Base-by-base conservation (phyloP, 163 green algal genomes). In the Scenedesmus sp. region DNA sequence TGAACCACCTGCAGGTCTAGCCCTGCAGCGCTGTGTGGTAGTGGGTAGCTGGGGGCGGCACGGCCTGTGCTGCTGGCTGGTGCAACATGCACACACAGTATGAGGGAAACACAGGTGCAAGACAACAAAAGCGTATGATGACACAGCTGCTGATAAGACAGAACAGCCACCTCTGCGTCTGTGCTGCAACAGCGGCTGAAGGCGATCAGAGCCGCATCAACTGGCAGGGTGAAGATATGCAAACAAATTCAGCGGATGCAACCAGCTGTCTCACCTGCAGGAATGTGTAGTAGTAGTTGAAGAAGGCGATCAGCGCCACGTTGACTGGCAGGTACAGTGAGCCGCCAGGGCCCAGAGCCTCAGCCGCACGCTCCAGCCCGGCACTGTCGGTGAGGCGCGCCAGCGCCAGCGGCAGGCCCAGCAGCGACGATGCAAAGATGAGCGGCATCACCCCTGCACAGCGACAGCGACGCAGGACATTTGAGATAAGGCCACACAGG, bases 251-350 rank as follows among this genome's bases (percentile, higher is more conserved):
- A 9, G 6, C 3, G 4, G 42, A 18, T 37, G 51, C 59, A 70
- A 12, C 22, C 20, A 35, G 2, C 22, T 72, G 22, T 10, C 86
- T 0, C 70, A 97, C 92, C 94, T 98, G 96, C 80, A 99, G 94
- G 95, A 99, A 99, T 70, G 98, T 99, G 96, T 99, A 99, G 94
- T 99, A 99, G 94, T 99, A 99, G 95, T 99, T 99, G 96, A 99
- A 99, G 90, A 98, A 97, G 22, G 95, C 96, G 87, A 99, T 99
- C 43, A 99, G 95, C 22, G 93, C 95, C 49, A 99, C 95, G 87
- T 98, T 99, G 88, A 96, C 91, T 12, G 97, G 97, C 72, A 99
- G 92, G 93, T 98, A 99, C 35, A 96, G 80, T 30, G 93, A 13
- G 42, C 97, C 97, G 49, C 94, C 95, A 16, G 97, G 97, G 10